Base-by-base conservation (phyloP, 1,139 yeast species). In the Yamadazyma siamensis region DNA sequence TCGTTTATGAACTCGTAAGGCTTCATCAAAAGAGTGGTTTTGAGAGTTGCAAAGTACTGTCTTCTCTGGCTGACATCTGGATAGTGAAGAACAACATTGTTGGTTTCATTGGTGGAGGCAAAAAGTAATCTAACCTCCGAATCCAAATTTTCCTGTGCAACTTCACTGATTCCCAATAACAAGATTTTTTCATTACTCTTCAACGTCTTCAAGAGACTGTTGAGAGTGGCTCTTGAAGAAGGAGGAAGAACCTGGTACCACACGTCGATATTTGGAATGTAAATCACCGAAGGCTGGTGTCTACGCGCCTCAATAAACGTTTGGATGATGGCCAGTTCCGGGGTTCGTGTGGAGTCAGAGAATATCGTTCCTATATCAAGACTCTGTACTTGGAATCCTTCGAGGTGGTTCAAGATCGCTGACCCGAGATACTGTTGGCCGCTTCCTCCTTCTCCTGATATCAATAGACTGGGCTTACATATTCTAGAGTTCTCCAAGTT, bases 371-470 rank as follows among this genome's bases (percentile, higher is more conserved):
- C 87, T 38, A 91, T 64, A 53, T 91, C 98, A 27, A 94, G 64
- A 1, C 84, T 75, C 50, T 91, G 97, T 7, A 88, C 80, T 50
- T 88, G 94, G 47, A 81, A 88, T 0, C 96, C 96, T 59, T 91
- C 98, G 37, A 94, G 63, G 45, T 78, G 74, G 47, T 88, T 85
- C 35, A 91, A 61, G 11, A 88, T 66, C 0, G 97, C 96, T 1
- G 91, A 71, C 7, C 91, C 84, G 11, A 94, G 53, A 53, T 91
- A 89, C 44, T 80, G 86, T 46, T 89, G 96, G 2, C 98, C 99
- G 58, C 75, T 76, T 0, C 97, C 96, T n/a, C 68, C 61, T 3
- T 65, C 62, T 2, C 98, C 97, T 31, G 77, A 61, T 2, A 91
- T 66, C 23, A 88, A 61, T 20, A 91, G 56, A 41, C 94, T 76